A percentile compares a stretch with the other conserved stretches of the same genome.
Evolutionary conservation across 2,329 filamentous ascomycete genomes (phyloP).

Genomic region (Apiospora rasikravindrae): DNA sequence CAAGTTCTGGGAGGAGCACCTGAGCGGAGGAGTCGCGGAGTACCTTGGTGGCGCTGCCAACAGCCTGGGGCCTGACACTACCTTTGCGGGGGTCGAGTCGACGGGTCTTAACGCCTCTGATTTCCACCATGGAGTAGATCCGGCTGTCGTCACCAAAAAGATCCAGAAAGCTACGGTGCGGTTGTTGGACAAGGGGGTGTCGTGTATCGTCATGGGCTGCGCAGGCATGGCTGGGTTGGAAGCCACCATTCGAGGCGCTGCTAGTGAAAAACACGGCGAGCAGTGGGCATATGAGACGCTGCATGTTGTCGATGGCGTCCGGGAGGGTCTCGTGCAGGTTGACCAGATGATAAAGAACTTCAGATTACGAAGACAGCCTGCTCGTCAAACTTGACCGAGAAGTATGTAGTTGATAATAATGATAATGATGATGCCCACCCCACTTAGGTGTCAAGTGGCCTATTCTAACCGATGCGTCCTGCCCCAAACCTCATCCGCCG

Average conservation of each 20-base stretch:
- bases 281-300: slow-evolving; percentile 59
- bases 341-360: slow-evolving; percentile 57
- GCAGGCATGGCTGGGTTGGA: slow-evolving; percentile 91
- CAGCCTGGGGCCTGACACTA: slow-evolving; percentile 39
- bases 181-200: slow-evolving; percentile 64
- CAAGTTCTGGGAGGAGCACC: slow-evolving; percentile 77
- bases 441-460: neutral
- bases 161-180: slow-evolving; percentile 73
- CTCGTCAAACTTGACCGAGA: neutral
- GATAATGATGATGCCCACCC: neutral
- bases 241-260: slow-evolving; percentile 72
- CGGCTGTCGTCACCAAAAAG: slow-evolving; percentile 66
- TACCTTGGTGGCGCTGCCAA: slow-evolving; percentile 62
- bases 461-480: slow-evolving; percentile 61
- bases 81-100: slow-evolving; percentile 81
- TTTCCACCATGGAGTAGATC: slow-evolving; percentile 69
- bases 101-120: slow-evolving; percentile 82
- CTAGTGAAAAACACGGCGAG: slow-evolving; percentile 67
- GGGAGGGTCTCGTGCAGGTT: slow-evolving; percentile 68
- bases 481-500: slow-evolving; percentile 91
- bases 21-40: slow-evolving; percentile 66
- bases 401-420: neutral
- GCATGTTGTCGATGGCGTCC: slow-evolving; percentile 80
- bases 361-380: slow-evolving; percentile 31
- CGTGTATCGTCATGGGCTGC: slow-evolving; percentile 82